A percentile compares a stretch with the other conserved stretches of the same genome.
Evolutionary conservation across 345 rosid genomes (phyloP).

Genomic region (Rubroshorea leprosula): DNA sequence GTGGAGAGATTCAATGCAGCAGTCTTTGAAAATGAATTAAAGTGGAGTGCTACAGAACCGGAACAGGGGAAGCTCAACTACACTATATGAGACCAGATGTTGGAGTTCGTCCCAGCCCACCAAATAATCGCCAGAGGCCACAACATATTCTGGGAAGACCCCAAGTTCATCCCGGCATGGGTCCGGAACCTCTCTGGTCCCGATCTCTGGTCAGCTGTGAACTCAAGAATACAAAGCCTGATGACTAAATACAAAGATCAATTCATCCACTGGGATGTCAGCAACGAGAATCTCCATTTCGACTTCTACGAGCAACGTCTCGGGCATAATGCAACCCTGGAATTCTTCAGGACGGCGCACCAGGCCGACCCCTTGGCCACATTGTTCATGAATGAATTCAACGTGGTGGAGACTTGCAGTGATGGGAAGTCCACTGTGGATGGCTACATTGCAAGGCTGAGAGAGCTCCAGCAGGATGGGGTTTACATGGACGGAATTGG

Average conservation of each 20-base stretch:
- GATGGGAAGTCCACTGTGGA: conserved; percentile 71
- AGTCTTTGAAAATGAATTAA: conserved; percentile 82
- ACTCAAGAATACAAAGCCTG: conserved; percentile 55
- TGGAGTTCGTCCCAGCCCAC: conserved; percentile 53
- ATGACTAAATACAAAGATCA: conserved; percentile 72
- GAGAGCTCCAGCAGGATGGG: conserved; percentile 48
- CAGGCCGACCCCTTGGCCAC: conserved; percentile 59
- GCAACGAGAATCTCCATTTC: conserved; percentile 88
- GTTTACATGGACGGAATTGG: conserved; percentile 64
- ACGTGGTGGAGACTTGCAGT: conserved; percentile 74
- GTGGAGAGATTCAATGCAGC: conserved; percentile 75
- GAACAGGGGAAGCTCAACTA: conserved; percentile 59
- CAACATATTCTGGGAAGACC: conserved; percentile 93
- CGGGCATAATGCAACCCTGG: conserved; percentile 56
- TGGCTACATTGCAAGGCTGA: conserved; percentile 43
- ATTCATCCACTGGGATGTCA: conserved; percentile 79
- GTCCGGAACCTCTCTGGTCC: conserved; percentile 40
- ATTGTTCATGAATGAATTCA: conserved; percentile 72
- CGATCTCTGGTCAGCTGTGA: conserved; percentile 48
- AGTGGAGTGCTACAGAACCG: conserved; percentile 89
- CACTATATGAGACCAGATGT: conserved; percentile 57
- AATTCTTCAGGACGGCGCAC: conserved; percentile 57
- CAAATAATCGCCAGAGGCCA: conserved; percentile 67
- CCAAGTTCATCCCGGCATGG: conserved; percentile 62
- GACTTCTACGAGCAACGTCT: conserved; percentile 64